These are phyloP conservation scores for Begonia fuchsioides DNA, from an alignment of 306 rosid species.

Conservation along the genomic window DNA sequence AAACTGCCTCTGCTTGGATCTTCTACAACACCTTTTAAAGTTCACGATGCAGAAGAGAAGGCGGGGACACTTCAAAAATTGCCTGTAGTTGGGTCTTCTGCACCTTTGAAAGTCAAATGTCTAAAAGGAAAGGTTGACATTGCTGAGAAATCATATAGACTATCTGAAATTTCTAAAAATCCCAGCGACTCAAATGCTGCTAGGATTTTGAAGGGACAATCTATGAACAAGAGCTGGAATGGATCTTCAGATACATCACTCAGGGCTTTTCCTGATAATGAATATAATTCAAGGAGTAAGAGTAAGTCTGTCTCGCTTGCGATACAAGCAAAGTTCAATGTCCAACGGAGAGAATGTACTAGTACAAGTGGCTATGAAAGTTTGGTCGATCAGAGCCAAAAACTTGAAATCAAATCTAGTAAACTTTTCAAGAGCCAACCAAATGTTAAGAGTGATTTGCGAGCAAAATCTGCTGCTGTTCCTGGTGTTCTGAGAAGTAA, in stretches of 20 bases:
- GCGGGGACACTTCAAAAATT: slow-evolving; percentile 51
- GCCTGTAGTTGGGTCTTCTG: slow-evolving; percentile 33
- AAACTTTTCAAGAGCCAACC: slow-evolving; percentile 30
- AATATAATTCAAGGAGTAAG: slow-evolving; percentile 26
- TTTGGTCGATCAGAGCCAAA: slow-evolving; percentile 38
- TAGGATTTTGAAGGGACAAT: slow-evolving; percentile 67
- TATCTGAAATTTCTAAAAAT: slow-evolving; percentile 39
- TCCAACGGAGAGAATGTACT: slow-evolving; percentile 76
- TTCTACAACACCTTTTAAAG: slow-evolving; percentile 45
- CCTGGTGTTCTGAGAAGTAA: slow-evolving; percentile 65
- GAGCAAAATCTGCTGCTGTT: slow-evolving; percentile 29
- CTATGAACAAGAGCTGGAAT: slow-evolving; percentile 82
- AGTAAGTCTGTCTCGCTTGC: slow-evolving; percentile 91
- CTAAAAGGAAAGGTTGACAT: slow-evolving; percentile 42
- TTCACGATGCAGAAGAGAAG: too few species aligned
- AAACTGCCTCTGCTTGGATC: slow-evolving; percentile 38
- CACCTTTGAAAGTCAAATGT: slow-evolving; percentile 33
- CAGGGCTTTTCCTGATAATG: slow-evolving; percentile 26
- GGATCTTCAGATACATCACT: slow-evolving; percentile 54
- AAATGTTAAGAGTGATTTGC: slow-evolving; percentile 37
- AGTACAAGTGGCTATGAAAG: slow-evolving; percentile 33
- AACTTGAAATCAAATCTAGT: slow-evolving; percentile 39
- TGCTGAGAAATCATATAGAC: slow-evolving; percentile 34
- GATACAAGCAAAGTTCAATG: slow-evolving; percentile 93
- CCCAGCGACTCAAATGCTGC: slow-evolving; percentile 60